A percentile compares a stretch with the other conserved stretches of the same genome.
phyloP scores from a whole-genome alignment of 2,329 filamentous ascomycete species.

The Chaetomium globosum region DNA sequence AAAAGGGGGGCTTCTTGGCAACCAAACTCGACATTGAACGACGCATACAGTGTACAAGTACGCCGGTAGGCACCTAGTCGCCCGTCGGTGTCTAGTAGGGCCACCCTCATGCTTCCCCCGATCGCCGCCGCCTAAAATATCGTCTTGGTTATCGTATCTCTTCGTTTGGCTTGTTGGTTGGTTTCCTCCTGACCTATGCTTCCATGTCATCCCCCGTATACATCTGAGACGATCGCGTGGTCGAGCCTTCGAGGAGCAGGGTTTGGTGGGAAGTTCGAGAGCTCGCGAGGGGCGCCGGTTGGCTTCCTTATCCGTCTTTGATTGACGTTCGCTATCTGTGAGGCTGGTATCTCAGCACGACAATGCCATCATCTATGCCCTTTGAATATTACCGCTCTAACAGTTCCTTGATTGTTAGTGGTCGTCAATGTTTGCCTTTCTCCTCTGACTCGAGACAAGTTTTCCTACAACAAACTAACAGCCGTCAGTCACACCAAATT shows the following conservation, averaged over 20 bases:
- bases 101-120: neutral
- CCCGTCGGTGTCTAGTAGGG: neutral
- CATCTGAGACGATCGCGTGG: neutral
- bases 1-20: neutral
- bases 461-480: neutral
- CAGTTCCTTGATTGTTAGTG: neutral
- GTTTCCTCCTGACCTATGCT: neutral
- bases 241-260: neutral
- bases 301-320: neutral
- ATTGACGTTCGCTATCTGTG: neutral
- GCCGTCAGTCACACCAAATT: neutral
- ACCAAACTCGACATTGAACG: neutral
- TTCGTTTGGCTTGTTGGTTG: neutral
- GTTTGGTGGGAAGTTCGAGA: neutral
- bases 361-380: neutral
- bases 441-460: neutral
- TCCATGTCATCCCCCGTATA: neutral
- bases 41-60: neutral
- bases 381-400: neutral
- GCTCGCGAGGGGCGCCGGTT: neutral
- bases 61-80: neutral
- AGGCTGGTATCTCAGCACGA: neutral
- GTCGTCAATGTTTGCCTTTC: neutral
- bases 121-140: neutral
- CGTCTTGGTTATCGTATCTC: neutral